Evolutionary conservation across 2,329 filamentous ascomycete species (phyloP).

Genomic region (Blumeria graminis): DNA sequence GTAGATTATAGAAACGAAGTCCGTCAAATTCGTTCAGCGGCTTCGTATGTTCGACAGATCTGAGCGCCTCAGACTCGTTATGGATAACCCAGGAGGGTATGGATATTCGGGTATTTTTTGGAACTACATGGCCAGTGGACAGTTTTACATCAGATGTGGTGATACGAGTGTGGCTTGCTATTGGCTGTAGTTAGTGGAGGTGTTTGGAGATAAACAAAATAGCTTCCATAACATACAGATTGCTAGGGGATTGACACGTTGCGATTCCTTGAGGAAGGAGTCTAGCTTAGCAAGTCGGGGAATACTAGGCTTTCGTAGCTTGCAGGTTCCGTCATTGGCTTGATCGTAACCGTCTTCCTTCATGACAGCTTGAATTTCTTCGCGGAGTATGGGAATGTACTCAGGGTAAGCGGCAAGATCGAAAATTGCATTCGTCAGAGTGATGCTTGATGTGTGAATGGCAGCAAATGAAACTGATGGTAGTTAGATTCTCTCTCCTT

Average conservation of each 20-base stretch:
- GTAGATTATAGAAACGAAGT: slow-evolving; percentile 6
- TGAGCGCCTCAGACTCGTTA: neutral
- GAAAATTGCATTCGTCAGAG: slow-evolving; percentile 25
- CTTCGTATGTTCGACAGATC: neutral
- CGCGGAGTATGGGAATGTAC: slow-evolving; percentile 9
- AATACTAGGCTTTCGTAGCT: neutral
- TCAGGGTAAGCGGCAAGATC: slow-evolving; percentile 25
- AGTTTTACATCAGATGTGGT: neutral
- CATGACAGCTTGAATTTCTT: neutral
- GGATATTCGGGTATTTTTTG: neutral
- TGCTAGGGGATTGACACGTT: neutral
- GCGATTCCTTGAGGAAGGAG: neutral
- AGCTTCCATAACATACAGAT: neutral
- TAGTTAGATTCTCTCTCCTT: neutral
- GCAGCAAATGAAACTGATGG: slow-evolving; percentile 20
- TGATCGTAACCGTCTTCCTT: neutral
- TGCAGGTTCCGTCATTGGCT: neutral
- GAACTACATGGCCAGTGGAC: neutral
- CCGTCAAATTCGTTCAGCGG: slow-evolving; percentile 3
- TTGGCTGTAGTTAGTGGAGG: neutral
- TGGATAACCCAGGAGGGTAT: neutral
- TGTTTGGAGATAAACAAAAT: neutral
- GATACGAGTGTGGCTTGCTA: neutral
- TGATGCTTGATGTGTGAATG: slow-evolving; percentile 25
- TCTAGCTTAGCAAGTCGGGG: neutral